Evolutionary conservation across 2,329 filamentous ascomycete species (phyloP).

Genomic region (Sporothrix sp.): DNA sequence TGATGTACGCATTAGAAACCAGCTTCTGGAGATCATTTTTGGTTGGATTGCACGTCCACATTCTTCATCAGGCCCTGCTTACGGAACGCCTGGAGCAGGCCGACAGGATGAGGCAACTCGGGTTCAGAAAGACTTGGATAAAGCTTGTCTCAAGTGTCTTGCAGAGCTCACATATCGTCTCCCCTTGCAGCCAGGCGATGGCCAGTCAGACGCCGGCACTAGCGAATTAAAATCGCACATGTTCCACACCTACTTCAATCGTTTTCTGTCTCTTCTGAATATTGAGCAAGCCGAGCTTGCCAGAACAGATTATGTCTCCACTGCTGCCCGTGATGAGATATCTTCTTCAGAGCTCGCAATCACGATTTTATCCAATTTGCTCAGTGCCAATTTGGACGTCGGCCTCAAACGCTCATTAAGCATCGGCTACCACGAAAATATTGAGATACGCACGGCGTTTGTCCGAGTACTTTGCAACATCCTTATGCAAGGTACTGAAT

Average conservation of each 20-base stretch:
- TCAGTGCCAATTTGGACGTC: constrained; percentile 63
- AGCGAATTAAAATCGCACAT: constrained; percentile 61
- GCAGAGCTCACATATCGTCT: constrained; percentile 57
- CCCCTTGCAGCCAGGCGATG: constrained; percentile 55
- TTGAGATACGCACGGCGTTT: constrained; percentile 60
- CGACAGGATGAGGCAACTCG: constrained; percentile 48
- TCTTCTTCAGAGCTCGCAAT: constrained; percentile 55
- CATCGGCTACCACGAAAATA: constrained; percentile 61
- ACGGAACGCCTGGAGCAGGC: constrained; percentile 22
- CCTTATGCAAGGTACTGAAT: constrained; percentile 60
- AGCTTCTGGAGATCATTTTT: constrained; percentile 57
- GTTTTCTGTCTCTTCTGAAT: constrained; percentile 56
- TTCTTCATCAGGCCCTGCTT: constrained; percentile 37
- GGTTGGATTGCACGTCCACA: constrained; percentile 57
- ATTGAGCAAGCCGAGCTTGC: constrained; percentile 39
- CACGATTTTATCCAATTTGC: constrained; percentile 56
- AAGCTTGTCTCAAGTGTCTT: constrained; percentile 54
- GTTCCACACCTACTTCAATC: constrained; percentile 63
- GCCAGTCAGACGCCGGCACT: constrained; percentile 54
- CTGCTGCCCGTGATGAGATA: constrained; percentile 41
- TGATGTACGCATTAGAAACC: constrained; percentile 59
- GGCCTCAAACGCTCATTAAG: constrained; percentile 60
- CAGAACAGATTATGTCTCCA: constrained; percentile 32
- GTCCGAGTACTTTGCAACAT: constrained; percentile 63
- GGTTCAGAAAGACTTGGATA: constrained; percentile 56